Percentiles rank a stretch among this genome's conserved stretches.
These are phyloP conservation scores for Podaxis mareebaensis DNA, from an alignment of 768 basidiomycete species.

Conservation along the genomic window DNA sequence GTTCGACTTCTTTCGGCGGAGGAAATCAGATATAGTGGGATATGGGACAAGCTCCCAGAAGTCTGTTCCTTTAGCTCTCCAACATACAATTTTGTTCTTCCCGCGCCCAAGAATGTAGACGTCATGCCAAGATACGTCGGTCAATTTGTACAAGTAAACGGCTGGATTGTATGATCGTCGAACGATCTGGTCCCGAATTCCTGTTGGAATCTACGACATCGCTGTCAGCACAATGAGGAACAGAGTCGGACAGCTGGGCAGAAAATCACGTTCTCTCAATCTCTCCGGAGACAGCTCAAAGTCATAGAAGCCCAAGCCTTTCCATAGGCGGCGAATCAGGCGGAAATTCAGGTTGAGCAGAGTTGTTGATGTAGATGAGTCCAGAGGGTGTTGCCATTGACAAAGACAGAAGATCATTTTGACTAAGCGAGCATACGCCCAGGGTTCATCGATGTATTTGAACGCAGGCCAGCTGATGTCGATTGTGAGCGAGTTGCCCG, in stretches of 20 bases:
- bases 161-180: background rate
- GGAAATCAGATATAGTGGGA: background rate
- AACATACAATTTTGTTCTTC: background rate
- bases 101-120: background rate
- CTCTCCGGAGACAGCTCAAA: background rate
- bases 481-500: no score
- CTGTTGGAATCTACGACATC: background rate
- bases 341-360: background rate
- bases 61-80: no score
- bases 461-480: no score
- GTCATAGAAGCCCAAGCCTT: no score
- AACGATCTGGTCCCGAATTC: background rate
- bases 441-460: no score
- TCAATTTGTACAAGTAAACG: background rate
- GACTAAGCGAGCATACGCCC: no score
- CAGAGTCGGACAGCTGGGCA: background rate
- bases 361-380: background rate
- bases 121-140: background rate
- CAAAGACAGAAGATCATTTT: no score
- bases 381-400: no score
- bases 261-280: background rate
- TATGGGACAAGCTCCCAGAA: background rate
- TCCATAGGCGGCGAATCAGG: background rate
- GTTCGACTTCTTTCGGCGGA: no score
- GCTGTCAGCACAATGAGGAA: background rate